Evolutionary conservation across 176 grass and related monocot species (phyloP).

Genomic region (Zoysia japonica): DNA sequence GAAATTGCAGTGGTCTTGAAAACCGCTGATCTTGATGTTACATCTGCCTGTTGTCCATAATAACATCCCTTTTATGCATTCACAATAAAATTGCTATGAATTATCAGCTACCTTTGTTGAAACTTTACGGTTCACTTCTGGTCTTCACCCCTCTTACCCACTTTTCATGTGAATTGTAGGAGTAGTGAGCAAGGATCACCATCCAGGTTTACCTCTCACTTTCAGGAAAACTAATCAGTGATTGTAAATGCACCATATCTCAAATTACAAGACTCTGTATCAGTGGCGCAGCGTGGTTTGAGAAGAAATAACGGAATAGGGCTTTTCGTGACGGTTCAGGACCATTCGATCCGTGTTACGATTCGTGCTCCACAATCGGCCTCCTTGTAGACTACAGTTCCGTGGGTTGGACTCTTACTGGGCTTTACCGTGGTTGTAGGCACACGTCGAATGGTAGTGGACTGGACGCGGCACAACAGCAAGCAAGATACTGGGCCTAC

Average conservation of each 20-base stretch:
- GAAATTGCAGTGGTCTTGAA: constrained; percentile 2
- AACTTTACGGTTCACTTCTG: not conserved
- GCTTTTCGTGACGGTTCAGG: too few relatives aligned
- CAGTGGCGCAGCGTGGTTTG: too few relatives aligned
- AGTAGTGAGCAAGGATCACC: not conserved
- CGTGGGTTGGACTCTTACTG: not conserved
- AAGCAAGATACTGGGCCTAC: not conserved
- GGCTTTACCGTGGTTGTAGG: not conserved
- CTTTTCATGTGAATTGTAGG: not conserved
- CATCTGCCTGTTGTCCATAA: too few relatives aligned
- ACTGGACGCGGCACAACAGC: not conserved
- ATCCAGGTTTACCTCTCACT: not conserved
- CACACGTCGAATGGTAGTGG: not conserved
- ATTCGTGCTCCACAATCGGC: too few relatives aligned
- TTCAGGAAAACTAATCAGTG: not conserved
- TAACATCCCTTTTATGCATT: not conserved
- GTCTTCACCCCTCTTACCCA: not conserved
- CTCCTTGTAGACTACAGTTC: not conserved
- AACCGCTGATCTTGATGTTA: not conserved
- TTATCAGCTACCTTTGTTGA: not conserved
- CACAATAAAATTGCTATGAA: not conserved
- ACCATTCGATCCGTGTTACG: too few relatives aligned
- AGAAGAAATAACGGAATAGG: too few relatives aligned
- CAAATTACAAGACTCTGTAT: not conserved
- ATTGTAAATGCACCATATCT: not conserved